Percentiles rank a stretch among this genome's conserved stretches.
Conservation (phyloP, 257 asterid species). For the Lycium barbarum region DNA sequence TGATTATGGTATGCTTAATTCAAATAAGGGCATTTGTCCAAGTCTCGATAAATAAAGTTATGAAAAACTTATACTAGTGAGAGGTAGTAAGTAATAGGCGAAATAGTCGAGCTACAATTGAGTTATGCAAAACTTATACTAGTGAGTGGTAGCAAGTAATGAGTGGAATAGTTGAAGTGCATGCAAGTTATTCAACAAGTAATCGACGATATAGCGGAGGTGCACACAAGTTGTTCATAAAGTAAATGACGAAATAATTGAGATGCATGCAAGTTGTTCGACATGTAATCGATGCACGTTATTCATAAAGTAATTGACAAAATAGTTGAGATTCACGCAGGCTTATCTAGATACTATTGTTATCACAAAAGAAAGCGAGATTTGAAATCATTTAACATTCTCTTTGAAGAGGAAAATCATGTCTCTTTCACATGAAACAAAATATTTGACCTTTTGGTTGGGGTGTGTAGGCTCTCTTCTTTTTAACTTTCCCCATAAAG, state of each 20-base stretch:
- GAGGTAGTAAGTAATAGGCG: background rate
- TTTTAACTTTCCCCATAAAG: background rate
- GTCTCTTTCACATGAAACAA: slow-evolving; percentile 26
- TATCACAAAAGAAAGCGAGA: background rate
- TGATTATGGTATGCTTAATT: background rate
- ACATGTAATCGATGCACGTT: background rate
- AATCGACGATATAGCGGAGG: background rate
- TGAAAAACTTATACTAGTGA: background rate
- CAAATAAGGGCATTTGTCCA: background rate
- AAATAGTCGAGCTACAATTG: background rate
- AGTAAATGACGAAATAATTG: background rate
- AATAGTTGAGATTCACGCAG: background rate
- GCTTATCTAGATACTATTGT: rapidly evolving
- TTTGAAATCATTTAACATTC: background rate
- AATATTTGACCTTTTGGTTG: slow-evolving; percentile 33
- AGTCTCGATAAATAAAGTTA: background rate
- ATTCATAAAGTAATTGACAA: background rate
- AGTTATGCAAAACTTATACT: background rate
- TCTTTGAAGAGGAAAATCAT: background rate
- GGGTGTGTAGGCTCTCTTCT: too few species aligned
- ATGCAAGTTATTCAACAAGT: background rate
- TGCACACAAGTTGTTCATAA: background rate
- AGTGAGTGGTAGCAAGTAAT: background rate
- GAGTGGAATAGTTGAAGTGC: background rate
- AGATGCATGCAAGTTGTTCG: background rate